A percentile compares a stretch with the other conserved stretches of the same genome.
Evolutionary conservation across 768 basidiomycete genomes (phyloP).

Genomic region (Trametes villosa): DNA sequence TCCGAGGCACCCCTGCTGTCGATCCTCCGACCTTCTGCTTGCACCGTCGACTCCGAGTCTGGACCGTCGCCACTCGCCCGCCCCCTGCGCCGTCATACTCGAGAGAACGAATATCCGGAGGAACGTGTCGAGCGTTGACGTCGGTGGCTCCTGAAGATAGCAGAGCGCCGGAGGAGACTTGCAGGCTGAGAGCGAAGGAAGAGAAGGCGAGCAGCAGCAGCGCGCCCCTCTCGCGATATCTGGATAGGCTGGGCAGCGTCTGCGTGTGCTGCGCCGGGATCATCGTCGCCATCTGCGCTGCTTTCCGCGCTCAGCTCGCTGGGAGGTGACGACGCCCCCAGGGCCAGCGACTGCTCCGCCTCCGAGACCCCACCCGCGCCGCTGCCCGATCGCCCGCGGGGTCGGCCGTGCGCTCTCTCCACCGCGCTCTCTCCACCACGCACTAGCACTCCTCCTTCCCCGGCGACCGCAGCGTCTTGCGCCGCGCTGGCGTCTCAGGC

Average conservation of each 20-base stretch:
- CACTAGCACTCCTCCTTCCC: background rate
- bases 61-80: background rate
- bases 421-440: background rate
- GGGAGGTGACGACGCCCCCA: no score
- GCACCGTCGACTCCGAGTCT: background rate
- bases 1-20: background rate
- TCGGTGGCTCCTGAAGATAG: constrained; percentile 11
- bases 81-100: background rate
- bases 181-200: background rate
- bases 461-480: constrained; percentile 8
- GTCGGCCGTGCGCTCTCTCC: background rate
- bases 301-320: no score
- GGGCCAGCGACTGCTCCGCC: background rate
- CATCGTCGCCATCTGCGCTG: background rate
- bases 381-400: no score
- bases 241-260: no score
- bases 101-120: background rate
- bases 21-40: background rate
- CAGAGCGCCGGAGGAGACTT: background rate
- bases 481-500: constrained; percentile 23
- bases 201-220: background rate
- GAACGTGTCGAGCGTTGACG: constrained; percentile 9
- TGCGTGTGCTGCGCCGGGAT: no score
- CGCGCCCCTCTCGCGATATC: no score
- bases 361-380: no score